These are phyloP conservation scores for Monilinia fructicola DNA, from an alignment of 2,329 filamentous ascomycete species.

Conservation along the genomic window DNA sequence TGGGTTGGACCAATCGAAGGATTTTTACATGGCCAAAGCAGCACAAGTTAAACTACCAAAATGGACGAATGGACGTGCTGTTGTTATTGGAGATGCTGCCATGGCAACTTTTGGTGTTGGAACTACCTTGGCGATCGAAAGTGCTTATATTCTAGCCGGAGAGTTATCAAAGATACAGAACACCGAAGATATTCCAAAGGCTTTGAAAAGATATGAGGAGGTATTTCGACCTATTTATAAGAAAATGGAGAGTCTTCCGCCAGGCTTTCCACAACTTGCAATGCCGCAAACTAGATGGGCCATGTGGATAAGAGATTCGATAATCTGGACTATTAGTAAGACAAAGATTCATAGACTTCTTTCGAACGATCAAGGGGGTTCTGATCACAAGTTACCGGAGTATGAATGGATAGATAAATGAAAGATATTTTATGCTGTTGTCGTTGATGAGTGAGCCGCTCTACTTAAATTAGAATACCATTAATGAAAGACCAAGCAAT, in stretches of 20 bases:
- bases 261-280: slow-evolving; percentile 42
- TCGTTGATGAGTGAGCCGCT: too few species aligned
- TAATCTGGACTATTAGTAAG: slow-evolving; percentile 43
- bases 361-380: slow-evolving; percentile 38
- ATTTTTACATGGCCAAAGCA: slow-evolving; percentile 45
- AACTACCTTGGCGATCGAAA: slow-evolving; percentile 44
- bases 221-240: slow-evolving; percentile 39
- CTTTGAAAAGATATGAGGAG: slow-evolving; percentile 42
- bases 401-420: slow-evolving; percentile 39
- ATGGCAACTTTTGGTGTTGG: slow-evolving; percentile 47
- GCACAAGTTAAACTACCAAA: slow-evolving; percentile 44
- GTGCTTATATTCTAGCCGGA: slow-evolving; percentile 50
- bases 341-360: slow-evolving; percentile 40
- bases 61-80: slow-evolving; percentile 44
- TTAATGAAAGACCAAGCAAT: too few species aligned
- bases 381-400: slow-evolving; percentile 42
- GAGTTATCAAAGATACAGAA: slow-evolving; percentile 41
- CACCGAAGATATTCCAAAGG: slow-evolving; percentile 39
- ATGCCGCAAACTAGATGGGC: slow-evolving; percentile 49
- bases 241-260: slow-evolving; percentile 37
- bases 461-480: too few species aligned
- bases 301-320: slow-evolving; percentile 46
- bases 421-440: background rate
- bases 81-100: slow-evolving; percentile 56
- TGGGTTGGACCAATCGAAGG: slow-evolving; percentile 41